Base-by-base conservation (phyloP, 2,329 filamentous ascomycete species). In the Sclerotinia borealis region DNA sequence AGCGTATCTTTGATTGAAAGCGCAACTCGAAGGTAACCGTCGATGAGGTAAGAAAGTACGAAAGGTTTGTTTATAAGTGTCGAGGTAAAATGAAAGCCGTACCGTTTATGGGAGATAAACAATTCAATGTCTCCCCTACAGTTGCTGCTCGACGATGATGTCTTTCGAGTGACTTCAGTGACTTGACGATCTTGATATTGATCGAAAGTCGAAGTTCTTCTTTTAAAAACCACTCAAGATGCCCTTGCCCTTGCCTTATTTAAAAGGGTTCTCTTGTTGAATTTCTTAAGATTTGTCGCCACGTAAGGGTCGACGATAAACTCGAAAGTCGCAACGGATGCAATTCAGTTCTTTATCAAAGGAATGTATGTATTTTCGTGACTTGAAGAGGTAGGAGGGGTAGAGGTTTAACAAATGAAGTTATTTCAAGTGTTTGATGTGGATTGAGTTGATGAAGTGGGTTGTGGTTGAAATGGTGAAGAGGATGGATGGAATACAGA, bases 121-220 rank as follows among this genome's bases (percentile, higher is more conserved):
- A 96, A 96, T 77, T 88, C 79, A 96, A 96, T 96, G 92, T 92
- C 89, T 96, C 92, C 90, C 92, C 91, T 81, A 81, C 81, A 80
- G 77, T 77, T 75, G 77, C 78, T 79, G 78, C 77, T 71, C 72
- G 71, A 71, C 71, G 59, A 65, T 54, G 60, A 59, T 68, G 37
- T 45, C 50, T 39, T 62, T n/a, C n/a, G n/a, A n/a, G n/a, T 39
- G 43, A 58, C n/a, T 41, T 31, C n/a, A n/a, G 49, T 17, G 39
- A 62, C 60, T 48, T 25, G 37, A 39, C 22, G 45, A 62, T 37
- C 51, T 15, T 49, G 29, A 25, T 17, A 1, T 39, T 58, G 37
- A 48, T 47, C 54, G n/a, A 45, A 37, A 17, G 25, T 29, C 51
- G 43, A 37, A 27, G 19, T 15, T 17, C 39, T n/a, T 17, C 22